A percentile compares a stretch with the other conserved stretches of the same genome.
Evolutionary conservation across 2,329 filamentous ascomycete species (phyloP).

Genomic region (Sarocladium strictum): DNA sequence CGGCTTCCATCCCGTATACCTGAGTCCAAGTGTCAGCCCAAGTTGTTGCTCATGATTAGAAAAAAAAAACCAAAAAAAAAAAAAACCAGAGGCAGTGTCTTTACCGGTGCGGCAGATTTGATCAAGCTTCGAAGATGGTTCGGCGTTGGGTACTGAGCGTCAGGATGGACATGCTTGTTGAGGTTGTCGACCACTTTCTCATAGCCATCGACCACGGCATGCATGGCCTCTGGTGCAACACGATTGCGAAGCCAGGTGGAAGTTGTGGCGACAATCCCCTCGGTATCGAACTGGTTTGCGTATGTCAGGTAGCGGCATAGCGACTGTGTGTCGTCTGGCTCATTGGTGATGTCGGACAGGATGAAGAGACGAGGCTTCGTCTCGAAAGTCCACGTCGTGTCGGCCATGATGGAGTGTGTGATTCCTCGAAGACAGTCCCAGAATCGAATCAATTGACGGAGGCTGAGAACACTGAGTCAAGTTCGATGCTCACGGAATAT

Average conservation of each 20-base stretch:
- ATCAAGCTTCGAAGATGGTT: slow-evolving; percentile 29
- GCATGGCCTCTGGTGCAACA: slow-evolving; percentile 23
- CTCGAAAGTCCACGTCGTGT: slow-evolving; percentile 3
- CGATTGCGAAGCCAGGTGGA: slow-evolving; percentile 38
- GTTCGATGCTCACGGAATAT: too few relatives aligned
- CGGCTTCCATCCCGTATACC: slow-evolving; percentile 27
- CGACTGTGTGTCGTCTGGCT: slow-evolving; percentile 39
- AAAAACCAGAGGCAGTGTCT: too few relatives aligned
- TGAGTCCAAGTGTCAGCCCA: slow-evolving; percentile 24
- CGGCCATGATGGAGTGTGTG: not conserved
- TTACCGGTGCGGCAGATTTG: slow-evolving; percentile 28
- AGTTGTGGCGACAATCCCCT: slow-evolving; percentile 38
- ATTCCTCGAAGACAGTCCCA: not conserved
- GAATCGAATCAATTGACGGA: too few relatives aligned
- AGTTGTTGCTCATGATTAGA: slow-evolving; percentile 9
- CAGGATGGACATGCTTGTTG: slow-evolving; percentile 39
- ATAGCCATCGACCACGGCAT: slow-evolving; percentile 33
- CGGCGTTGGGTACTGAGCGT: slow-evolving; percentile 33
- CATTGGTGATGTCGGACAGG: slow-evolving; percentile 38
- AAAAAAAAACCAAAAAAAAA: too few relatives aligned
- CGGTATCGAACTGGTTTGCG: slow-evolving; percentile 38
- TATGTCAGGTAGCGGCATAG: slow-evolving; percentile 39
- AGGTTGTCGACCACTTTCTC: slow-evolving; percentile 38
- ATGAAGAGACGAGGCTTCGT: slow-evolving; percentile 33
- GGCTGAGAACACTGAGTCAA: too few relatives aligned